These are phyloP conservation scores for Alternaria arbusti DNA, from an alignment of 2,329 filamentous ascomycete genomes.

Conservation along the genomic window DNA sequence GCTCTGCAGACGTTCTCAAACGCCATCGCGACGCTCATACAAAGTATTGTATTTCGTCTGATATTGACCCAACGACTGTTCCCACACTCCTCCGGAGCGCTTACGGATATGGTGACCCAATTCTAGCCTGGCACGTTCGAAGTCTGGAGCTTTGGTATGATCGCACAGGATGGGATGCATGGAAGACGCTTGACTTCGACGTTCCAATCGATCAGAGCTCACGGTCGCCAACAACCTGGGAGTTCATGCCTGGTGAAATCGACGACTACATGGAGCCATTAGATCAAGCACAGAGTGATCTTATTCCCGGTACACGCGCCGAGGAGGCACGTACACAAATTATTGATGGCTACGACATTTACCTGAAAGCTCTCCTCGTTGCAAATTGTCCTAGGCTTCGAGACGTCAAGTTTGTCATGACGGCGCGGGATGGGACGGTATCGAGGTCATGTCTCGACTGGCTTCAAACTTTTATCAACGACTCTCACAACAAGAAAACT, in stretches of 20 bases:
- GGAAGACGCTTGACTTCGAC: conserved; percentile 12
- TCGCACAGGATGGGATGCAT: conserved; percentile 14
- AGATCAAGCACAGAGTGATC: background rate
- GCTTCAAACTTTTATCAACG: conserved; percentile 7
- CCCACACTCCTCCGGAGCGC: conserved; percentile 17
- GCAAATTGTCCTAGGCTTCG: conserved; percentile 12
- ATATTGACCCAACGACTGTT: conserved; percentile 12
- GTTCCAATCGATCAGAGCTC: background rate
- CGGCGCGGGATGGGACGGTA: background rate
- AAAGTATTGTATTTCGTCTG: conserved; percentile 16
- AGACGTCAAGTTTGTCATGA: conserved; percentile 12
- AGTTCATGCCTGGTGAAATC: conserved; percentile 2
- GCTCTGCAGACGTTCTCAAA: conserved; percentile 9
- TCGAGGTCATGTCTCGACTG: conserved; percentile 9
- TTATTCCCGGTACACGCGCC: background rate
- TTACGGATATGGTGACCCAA: conserved; percentile 12
- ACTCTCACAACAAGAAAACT: background rate
- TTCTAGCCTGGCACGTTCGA: conserved; percentile 19
- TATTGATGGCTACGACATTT: conserved; percentile 10
- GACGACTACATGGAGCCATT: conserved; percentile 9
- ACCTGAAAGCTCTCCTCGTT: conserved; percentile 15
- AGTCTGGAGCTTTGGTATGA: conserved; percentile 20
- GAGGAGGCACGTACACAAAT: conserved; percentile 6
- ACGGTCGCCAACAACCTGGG: conserved; percentile 3
- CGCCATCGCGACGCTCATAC: conserved; percentile 16